phyloP scores from a whole-genome alignment of 768 basidiomycete genomes.

The Hebeloma cylindrosporum region DNA sequence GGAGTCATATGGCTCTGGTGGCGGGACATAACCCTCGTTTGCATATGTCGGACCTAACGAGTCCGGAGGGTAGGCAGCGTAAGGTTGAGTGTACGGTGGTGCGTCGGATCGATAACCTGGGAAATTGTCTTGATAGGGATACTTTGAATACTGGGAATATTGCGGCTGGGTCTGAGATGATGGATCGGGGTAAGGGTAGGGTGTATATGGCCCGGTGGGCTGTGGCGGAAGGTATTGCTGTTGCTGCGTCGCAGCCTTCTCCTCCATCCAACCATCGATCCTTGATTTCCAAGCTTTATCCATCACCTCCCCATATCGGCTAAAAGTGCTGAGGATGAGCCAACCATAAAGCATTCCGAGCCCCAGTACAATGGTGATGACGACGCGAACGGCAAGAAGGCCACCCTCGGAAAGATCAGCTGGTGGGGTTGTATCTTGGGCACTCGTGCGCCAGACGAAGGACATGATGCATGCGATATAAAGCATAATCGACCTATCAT shows the following conservation, averaged over 20 bases:
- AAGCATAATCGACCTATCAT: conserved; percentile 53
- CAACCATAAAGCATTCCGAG: conserved; percentile 52
- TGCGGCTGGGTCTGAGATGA: too few relatives aligned
- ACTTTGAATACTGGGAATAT: too few relatives aligned
- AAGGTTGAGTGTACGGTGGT: neutral
- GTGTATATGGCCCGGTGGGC: neutral
- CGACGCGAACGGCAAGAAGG: conserved; percentile 37
- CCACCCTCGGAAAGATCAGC: neutral
- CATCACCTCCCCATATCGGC: conserved; percentile 46
- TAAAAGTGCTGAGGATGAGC: conserved; percentile 53
- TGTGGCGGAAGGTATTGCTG: neutral
- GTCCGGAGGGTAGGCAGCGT: neutral
- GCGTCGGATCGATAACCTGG: neutral
- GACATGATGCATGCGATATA: conserved; percentile 53
- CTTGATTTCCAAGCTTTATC: conserved; percentile 29
- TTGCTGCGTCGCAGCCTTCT: conserved; percentile 10
- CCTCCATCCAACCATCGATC: conserved; percentile 17
- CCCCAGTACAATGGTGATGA: conserved; percentile 43
- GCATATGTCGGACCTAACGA: conserved; percentile 3
- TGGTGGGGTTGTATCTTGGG: conserved; percentile 31
- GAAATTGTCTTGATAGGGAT: neutral
- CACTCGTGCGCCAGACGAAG: conserved; percentile 57
- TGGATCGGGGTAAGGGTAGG: neutral
- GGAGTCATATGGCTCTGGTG: conserved; percentile 8
- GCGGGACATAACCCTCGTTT: conserved; percentile 1